A percentile compares a stretch with the other conserved stretches of the same genome.
phyloP scores from a whole-genome alignment of 2,329 filamentous ascomycete genomes.

The Cladophialophora exuberans region DNA sequence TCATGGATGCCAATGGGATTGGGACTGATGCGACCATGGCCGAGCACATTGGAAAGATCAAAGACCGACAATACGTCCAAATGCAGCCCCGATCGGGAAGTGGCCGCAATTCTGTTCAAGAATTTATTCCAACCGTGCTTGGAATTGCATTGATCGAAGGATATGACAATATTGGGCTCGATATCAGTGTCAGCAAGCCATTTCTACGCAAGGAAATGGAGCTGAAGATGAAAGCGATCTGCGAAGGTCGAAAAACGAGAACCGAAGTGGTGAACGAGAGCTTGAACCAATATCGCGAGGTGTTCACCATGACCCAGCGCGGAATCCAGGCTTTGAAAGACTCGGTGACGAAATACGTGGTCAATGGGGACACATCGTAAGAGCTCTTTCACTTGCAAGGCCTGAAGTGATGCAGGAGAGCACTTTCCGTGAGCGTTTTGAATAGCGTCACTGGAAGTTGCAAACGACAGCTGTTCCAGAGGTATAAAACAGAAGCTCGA shows the following conservation, averaged over 20 bases:
- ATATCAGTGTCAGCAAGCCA: conserved; percentile 90
- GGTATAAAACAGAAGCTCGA: not conserved
- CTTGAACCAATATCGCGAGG: conserved; percentile 80
- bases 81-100: conserved; percentile 58
- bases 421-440: not conserved
- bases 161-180: conserved; percentile 91
- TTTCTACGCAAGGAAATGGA: conserved; percentile 99
- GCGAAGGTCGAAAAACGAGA: conserved; percentile 78
- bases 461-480: not conserved
- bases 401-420: not conserved
- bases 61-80: conserved; percentile 83
- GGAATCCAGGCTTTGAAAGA: conserved; percentile 67
- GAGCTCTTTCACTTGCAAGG: no score
- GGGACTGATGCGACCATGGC: conserved; percentile 99
- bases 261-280: conserved; percentile 78
- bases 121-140: conserved; percentile 90
- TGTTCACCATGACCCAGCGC: conserved; percentile 80
- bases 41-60: conserved; percentile 95
- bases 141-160: conserved; percentile 91
- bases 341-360: conserved; percentile 62
- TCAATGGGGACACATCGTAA: not conserved
- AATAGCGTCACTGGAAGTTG: not conserved
- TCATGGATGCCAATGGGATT: conserved; percentile 99
- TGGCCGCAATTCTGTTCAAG: conserved; percentile 63
- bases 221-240: conserved; percentile 93